A percentile compares a stretch with the other conserved stretches of the same genome.
phyloP scores from a whole-genome alignment of 169 alveolate genomes.

The Cystoisospora suis region DNA sequence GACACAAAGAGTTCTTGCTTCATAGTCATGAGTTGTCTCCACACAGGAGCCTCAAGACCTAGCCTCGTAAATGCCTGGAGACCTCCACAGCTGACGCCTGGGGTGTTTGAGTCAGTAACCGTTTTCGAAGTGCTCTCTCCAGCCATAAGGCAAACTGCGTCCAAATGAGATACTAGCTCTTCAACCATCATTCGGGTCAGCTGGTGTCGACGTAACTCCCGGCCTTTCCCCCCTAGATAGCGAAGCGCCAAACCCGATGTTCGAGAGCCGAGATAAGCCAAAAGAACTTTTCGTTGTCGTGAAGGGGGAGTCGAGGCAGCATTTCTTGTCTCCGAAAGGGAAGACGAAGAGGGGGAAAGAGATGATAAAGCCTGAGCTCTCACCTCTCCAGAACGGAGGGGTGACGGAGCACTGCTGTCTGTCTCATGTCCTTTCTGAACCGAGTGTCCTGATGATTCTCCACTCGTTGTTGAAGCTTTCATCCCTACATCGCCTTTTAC shows the following conservation, averaged over 20 bases:
- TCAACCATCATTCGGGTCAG: neutral
- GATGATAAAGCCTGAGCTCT: too few relatives aligned
- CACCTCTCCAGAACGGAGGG: too few relatives aligned
- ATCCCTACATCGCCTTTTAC: too few relatives aligned
- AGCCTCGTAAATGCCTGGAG: neutral
- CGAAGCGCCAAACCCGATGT: slow-evolving; percentile 1
- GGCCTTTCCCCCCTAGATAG: neutral
- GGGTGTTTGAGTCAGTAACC: neutral
- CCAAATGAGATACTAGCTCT: neutral
- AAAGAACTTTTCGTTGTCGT: neutral
- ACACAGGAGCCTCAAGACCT: neutral
- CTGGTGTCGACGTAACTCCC: slow-evolving; percentile 14
- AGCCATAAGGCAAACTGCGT: neutral
- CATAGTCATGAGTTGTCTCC: neutral
- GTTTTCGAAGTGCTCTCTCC: neutral
- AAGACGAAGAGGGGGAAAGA: too few relatives aligned
- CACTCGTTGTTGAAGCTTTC: too few relatives aligned
- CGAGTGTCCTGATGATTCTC: too few relatives aligned
- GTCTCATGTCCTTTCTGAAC: too few relatives aligned
- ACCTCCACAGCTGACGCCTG: neutral
- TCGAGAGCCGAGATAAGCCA: slow-evolving; percentile 4
- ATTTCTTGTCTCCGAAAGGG: too few relatives aligned
- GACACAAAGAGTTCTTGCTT: neutral
- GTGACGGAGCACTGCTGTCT: too few relatives aligned
- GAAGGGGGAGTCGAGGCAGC: too few relatives aligned